Evolutionary conservation across 1,284 basidiomycete species (phyloP), one percentile per base, ranked within the genome.

Genomic region (Ganoderma boninense): DNA sequence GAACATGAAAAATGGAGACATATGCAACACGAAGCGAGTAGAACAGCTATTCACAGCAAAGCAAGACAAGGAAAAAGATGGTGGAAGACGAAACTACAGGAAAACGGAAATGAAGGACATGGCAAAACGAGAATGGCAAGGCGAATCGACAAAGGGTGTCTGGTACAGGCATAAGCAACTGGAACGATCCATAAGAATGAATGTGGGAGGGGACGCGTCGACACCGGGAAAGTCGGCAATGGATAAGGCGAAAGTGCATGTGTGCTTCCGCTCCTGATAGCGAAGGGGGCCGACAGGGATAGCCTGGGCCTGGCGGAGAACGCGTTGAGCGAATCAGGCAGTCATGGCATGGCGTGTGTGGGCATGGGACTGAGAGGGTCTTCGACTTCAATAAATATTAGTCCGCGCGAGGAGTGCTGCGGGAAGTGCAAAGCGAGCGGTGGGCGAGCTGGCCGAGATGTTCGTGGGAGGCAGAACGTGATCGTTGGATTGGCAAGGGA

Each of bases 41-140:
- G 26, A 54, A 68, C 66, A 62, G 49, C 68, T 73, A 68, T 71
- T 43, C 65, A 74, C 70, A 74, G 73, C 73, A 72, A 74, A 69
- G 62, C 71, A 72, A 74, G 67, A 67, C 54, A 60, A n/a, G 38
- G 57, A 29, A 65, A 54, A 64, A 62, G 61, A 52, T 71, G 66
- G 54, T 29, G 35, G 54, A 69, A 35, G 62, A 32, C 20, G 20
- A 40, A 26, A 40, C 23, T 23, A 16, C 14, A 23, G 4, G 29
- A 29, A 44, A 46, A 11, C 35, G 35, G 38, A n/a, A 56, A 57
- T 20, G 13, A 43, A 43, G 18, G 49, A 66, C 59, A 67, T 18
- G 46, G 57, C 61, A 62, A 59, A 43, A 65, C 60, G 56, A 56
- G 60, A 46, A 46, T 13, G 62, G 35, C 20, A 29, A 11, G 61